These are phyloP conservation scores for Colletotrichum tamarilloi DNA, from an alignment of 2,329 filamentous ascomycete genomes.

Conservation along the genomic window DNA sequence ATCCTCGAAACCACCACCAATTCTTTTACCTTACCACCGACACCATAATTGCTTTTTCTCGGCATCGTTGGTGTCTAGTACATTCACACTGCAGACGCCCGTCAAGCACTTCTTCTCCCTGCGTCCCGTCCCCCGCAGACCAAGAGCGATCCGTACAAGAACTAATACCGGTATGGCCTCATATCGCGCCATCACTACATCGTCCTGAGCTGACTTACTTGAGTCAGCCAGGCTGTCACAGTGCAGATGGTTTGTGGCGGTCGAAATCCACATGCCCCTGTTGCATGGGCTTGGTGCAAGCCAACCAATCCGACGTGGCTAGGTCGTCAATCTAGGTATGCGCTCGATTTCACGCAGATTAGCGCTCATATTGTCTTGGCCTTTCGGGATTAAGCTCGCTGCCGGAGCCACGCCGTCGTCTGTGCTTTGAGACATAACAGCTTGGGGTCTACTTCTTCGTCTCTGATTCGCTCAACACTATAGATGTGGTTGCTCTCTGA, in stretches of 20 bases:
- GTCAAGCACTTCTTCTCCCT: constrained; percentile 20
- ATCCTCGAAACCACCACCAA: constrained; percentile 1
- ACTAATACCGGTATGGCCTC: constrained; percentile 2
- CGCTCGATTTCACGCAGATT: constrained; percentile 22
- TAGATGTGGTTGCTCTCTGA: background rate
- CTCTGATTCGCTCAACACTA: constrained; percentile 6
- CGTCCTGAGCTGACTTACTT: constrained; percentile 9
- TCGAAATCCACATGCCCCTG: constrained; percentile 23
- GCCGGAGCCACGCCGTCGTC: constrained; percentile 22
- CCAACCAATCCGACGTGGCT: constrained; percentile 13
- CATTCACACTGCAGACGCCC: constrained; percentile 7
- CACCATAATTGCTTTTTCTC: background rate
- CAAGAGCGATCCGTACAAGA: background rate
- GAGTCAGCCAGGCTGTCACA: background rate
- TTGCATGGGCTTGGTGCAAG: constrained; percentile 17
- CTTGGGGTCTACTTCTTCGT: background rate
- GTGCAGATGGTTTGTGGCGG: background rate
- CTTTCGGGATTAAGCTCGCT: constrained; percentile 16
- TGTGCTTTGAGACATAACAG: constrained; percentile 27
- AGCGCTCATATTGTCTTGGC: background rate
- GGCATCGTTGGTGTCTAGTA: constrained; percentile 4
- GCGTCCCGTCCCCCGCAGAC: constrained; percentile 26
- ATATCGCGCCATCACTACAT: constrained; percentile 17
- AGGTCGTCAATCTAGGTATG: constrained; percentile 21
- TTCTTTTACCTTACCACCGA: background rate